phyloP scores from a whole-genome alignment of 2,329 filamentous ascomycete genomes.

The Dothidotthia symphoricarpi region DNA sequence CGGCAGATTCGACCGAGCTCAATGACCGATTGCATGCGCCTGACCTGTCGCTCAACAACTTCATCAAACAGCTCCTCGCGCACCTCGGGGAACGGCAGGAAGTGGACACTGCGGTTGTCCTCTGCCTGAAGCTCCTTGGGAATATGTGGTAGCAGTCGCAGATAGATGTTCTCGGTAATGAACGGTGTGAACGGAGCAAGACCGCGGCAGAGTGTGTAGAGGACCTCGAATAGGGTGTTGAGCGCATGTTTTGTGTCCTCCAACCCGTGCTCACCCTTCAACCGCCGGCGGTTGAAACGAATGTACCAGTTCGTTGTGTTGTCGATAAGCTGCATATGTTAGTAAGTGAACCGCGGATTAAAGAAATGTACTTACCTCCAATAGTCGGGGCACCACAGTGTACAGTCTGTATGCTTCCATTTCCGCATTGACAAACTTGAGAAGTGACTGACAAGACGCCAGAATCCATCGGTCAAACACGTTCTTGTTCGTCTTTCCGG shows the following conservation, averaged over 20 bases:
- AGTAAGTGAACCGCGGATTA: slow-evolving; percentile 1
- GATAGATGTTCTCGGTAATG: slow-evolving; percentile 91
- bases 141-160: slow-evolving; percentile 76
- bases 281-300: slow-evolving; percentile 82
- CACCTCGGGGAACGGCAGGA: slow-evolving; percentile 85
- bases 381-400: slow-evolving; percentile 83
- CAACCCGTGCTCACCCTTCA: slow-evolving; percentile 85
- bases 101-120: slow-evolving; percentile 86
- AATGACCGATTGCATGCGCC: slow-evolving; percentile 93
- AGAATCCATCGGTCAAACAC: slow-evolving; percentile 97
- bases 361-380: slow-evolving; percentile 47
- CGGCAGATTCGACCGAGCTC: slow-evolving; percentile 83
- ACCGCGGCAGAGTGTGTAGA: slow-evolving; percentile 83
- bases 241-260: slow-evolving; percentile 87
- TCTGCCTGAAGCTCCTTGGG: slow-evolving; percentile 66
- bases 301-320: slow-evolving; percentile 99
- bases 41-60: slow-evolving; percentile 80
- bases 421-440: slow-evolving; percentile 89
- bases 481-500: slow-evolving; percentile 75
- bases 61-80: slow-evolving; percentile 83
- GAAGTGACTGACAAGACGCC: slow-evolving; percentile 83
- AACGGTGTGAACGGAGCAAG: slow-evolving; percentile 95
- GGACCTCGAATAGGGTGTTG: slow-evolving; percentile 90
- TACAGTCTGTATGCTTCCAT: slow-evolving; percentile 75
- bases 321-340: slow-evolving; percentile 64